A percentile compares a stretch with the other conserved stretches of the same genome.
These are phyloP conservation scores for Coemansia sp. DNA, from an alignment of 192 early-diverging fungal species.

Conservation along the genomic window DNA sequence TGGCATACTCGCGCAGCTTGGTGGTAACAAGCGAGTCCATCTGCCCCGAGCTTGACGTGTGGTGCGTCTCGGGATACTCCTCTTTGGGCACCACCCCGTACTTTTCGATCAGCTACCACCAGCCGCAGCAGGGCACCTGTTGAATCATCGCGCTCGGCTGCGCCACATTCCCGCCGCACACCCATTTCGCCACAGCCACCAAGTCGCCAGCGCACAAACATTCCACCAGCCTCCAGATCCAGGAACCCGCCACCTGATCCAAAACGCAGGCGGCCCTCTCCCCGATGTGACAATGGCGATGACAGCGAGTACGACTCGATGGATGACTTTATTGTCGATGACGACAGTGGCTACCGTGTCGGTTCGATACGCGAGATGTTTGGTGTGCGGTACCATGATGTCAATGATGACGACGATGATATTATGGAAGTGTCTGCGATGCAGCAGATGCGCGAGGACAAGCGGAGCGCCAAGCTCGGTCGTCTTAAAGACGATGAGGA, in stretches of 20 bases:
- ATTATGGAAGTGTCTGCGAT: constrained; percentile 49
- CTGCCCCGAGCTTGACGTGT: constrained; percentile 60
- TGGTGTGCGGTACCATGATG: constrained; percentile 47
- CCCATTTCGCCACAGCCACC: neutral
- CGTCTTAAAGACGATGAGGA: constrained; percentile 45
- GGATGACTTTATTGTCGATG: constrained; percentile 55
- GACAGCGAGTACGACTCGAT: constrained; percentile 50
- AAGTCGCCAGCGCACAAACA: neutral
- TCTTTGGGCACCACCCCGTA: constrained; percentile 75
- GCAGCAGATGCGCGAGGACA: constrained; percentile 50
- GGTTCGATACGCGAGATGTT: constrained; percentile 47
- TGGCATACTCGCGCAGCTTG: constrained; percentile 43
- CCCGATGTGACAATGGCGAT: constrained; percentile 12
- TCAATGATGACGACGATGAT: constrained; percentile 50
- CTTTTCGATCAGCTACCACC: constrained; percentile 61
- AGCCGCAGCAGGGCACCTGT: neutral
- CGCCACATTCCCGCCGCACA: too few species aligned
- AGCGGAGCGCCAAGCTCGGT: constrained; percentile 40
- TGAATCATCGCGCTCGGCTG: too few species aligned
- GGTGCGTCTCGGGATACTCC: constrained; percentile 64
- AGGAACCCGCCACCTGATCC: neutral
- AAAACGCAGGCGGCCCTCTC: neutral
- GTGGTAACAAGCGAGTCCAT: constrained; percentile 65
- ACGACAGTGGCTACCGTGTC: constrained; percentile 37
- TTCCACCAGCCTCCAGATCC: neutral